Evolutionary conservation across 352 stramenopile genomes (phyloP).

Genomic region (Plasmopara halstedii): DNA sequence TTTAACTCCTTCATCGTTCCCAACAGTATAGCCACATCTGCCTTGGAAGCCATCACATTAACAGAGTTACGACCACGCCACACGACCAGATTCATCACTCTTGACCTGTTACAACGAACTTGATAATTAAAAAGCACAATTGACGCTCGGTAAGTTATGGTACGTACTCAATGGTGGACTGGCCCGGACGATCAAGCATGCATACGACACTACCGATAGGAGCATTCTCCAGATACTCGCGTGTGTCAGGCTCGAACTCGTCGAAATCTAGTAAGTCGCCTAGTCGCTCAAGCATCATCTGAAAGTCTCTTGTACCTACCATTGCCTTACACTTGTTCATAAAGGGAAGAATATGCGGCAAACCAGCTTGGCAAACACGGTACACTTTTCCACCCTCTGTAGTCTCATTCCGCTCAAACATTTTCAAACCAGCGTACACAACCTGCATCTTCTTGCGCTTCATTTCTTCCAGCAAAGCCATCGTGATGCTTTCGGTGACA

Average conservation of each 20-base stretch:
- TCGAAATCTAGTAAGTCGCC: slow-evolving; percentile 79
- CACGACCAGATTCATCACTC: slow-evolving; percentile 78
- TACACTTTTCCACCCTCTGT: slow-evolving; percentile 63
- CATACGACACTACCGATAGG: slow-evolving; percentile 76
- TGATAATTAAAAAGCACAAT: background rate
- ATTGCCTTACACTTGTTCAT: slow-evolving; percentile 60
- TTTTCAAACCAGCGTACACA: slow-evolving; percentile 88
- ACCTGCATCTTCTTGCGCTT: slow-evolving; percentile 84
- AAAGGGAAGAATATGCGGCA: slow-evolving; percentile 79
- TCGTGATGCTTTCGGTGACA: slow-evolving; percentile 79
- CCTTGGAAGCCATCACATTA: slow-evolving; percentile 82
- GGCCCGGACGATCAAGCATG: slow-evolving; percentile 48
- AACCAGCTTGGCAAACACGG: slow-evolving; percentile 84
- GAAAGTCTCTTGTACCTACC: slow-evolving; percentile 64
- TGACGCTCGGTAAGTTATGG: slow-evolving; percentile 5
- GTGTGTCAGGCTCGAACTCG: slow-evolving; percentile 55
- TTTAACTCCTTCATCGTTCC: slow-evolving; percentile 83
- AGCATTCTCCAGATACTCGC: slow-evolving; percentile 41
- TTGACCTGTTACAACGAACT: slow-evolving; percentile 35
- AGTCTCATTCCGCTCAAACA: slow-evolving; percentile 87
- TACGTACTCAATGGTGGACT: slow-evolving; percentile 66
- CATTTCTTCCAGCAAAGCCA: slow-evolving; percentile 72
- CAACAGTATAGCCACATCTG: slow-evolving; percentile 63
- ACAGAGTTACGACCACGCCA: slow-evolving; percentile 83
- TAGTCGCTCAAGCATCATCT: slow-evolving; percentile 80